Evolutionary conservation across 2,329 filamentous ascomycete species (phyloP).

Genomic region (Aspergillus floridensis): DNA sequence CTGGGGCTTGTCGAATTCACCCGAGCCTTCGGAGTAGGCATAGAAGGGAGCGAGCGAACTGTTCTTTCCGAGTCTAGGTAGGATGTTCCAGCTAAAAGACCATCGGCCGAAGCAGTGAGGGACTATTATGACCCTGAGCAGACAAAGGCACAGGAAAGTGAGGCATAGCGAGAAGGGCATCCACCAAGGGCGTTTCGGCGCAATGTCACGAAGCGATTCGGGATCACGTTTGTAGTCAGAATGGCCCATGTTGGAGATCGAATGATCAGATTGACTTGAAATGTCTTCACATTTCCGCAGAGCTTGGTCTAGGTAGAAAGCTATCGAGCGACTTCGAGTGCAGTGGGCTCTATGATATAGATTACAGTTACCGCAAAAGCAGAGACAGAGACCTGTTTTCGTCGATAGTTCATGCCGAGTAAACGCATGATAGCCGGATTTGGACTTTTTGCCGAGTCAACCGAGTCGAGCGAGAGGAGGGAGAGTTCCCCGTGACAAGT

Average conservation of each 20-base stretch:
- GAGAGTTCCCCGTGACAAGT: background rate
- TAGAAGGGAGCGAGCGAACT: slow-evolving; percentile 26
- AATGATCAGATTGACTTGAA: slow-evolving; percentile 1
- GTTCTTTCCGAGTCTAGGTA: slow-evolving; percentile 21
- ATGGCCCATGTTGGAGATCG: slow-evolving; percentile 21
- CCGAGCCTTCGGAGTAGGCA: slow-evolving; percentile 28
- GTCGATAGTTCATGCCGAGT: background rate
- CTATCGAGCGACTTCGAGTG: background rate
- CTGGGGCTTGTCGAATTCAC: slow-evolving; percentile 33
- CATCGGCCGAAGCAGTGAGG: slow-evolving; percentile 13
- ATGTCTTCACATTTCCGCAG: background rate
- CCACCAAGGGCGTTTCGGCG: background rate
- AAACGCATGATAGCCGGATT: background rate
- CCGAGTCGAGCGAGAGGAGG: background rate
- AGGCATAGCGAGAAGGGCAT: background rate
- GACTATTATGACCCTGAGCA: background rate
- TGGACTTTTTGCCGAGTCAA: background rate
- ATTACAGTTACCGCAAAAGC: background rate
- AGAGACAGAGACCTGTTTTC: background rate
- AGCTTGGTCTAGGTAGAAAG: background rate
- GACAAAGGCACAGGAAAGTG: background rate
- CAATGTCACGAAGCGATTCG: slow-evolving; percentile 17
- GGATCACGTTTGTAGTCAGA: slow-evolving; percentile 16
- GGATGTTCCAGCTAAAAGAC: slow-evolving; percentile 19
- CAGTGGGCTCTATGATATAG: background rate